phyloP scores from a whole-genome alignment of 257 asterid species.

The Solanum virginianum region DNA sequence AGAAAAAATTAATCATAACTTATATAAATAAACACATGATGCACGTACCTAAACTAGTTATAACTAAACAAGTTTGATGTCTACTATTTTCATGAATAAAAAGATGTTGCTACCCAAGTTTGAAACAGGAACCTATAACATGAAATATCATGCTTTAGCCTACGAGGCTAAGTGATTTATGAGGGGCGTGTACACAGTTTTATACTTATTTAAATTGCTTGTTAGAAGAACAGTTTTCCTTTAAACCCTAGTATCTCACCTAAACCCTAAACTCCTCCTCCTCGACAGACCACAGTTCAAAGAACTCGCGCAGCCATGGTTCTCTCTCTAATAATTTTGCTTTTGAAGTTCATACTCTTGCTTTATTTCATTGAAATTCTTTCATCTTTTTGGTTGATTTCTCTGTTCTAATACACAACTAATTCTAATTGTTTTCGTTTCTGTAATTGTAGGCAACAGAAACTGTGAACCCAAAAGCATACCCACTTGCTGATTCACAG shows the following conservation, averaged over 20 bases:
- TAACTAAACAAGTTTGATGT: no score
- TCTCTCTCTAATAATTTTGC: not conserved
- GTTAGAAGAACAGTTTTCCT: not conserved
- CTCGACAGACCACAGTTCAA: not conserved
- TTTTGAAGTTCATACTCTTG: not conserved
- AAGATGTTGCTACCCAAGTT: no score
- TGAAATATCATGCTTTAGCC: no score
- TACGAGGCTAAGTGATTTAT: no score
- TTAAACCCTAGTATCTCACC: not conserved
- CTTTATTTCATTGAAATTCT: not conserved
- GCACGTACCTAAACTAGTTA: no score
- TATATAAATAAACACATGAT: no score
- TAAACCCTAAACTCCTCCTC: not conserved
- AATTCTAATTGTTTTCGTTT: not conserved
- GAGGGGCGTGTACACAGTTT: no score
- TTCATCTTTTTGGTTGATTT: not conserved
- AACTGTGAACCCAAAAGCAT: constrained; percentile 83
- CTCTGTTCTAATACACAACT: not conserved
- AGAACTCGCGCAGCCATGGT: not conserved
- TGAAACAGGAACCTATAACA: no score
- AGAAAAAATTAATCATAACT: no score
- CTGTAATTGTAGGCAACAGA: constrained; percentile 42
- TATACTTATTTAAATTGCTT: no score
- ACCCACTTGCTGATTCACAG: constrained; percentile 82
- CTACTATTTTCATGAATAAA: no score